Evolutionary conservation across 306 rosid species (phyloP).

Genomic region (Nissolia schottii): DNA sequence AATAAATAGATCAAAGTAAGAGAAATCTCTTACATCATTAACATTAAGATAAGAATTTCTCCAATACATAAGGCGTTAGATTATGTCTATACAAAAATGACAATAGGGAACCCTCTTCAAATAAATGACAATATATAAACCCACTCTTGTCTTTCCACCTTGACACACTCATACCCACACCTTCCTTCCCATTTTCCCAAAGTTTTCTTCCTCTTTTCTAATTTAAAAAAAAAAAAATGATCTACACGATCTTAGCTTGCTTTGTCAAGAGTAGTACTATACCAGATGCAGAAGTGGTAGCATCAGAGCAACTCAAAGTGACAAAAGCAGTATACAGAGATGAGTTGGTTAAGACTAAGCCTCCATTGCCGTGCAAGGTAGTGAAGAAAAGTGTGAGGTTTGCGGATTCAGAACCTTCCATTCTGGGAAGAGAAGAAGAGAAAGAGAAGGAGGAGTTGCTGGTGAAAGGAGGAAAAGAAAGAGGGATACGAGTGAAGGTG

Average conservation of each 20-base stretch:
- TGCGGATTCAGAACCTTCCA: constrained; percentile 24
- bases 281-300: background rate
- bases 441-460: background rate
- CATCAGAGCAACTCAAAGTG: background rate
- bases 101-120: too few species aligned
- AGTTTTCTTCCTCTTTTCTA: too few species aligned
- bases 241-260: constrained; percentile 16
- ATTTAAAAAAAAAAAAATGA: constrained; percentile 14
- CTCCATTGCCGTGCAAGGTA: background rate
- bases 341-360: constrained; percentile 29
- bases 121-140: constrained; percentile 14
- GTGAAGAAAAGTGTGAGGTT: constrained; percentile 26
- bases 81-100: too few species aligned
- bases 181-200: background rate
- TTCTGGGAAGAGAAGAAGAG: constrained; percentile 24
- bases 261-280: constrained; percentile 6
- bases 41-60: too few species aligned
- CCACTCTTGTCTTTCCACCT: background rate
- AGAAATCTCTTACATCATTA: too few species aligned
- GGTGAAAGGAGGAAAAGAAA: background rate
- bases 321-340: constrained; percentile 39
- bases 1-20: too few species aligned
- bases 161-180: background rate
- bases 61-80: too few species aligned
- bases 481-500: constrained; percentile 50